Evolutionary conservation across 495 filamentous ascomycete genomes (phyloP), one percentile per base, ranked within the genome.

Genomic region (Penicillium subrubescens): DNA sequence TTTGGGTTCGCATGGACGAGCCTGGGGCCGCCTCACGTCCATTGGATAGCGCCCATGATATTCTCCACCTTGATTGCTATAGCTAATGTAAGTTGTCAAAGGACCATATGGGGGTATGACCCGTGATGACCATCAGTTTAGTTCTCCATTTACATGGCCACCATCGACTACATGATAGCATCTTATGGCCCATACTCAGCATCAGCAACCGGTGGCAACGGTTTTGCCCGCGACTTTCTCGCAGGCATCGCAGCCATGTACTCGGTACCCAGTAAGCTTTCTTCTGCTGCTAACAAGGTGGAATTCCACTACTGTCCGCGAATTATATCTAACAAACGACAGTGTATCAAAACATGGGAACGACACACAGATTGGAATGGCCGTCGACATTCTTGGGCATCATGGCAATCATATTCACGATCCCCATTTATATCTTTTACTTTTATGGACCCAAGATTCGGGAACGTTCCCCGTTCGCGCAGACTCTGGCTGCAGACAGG

Each of bases 121-220:
- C n/a, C n/a, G n/a, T n/a, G n/a, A n/a, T n/a, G n/a, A n/a, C n/a
- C n/a, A n/a, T n/a, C n/a, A n/a, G n/a, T n/a, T n/a, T n/a, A 73
- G 73, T 90, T 89, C 64, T 78, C 83, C 48, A 90, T 91, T 62
- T 90, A 91, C 74, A 92, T 92, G 89, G 89, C 89, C 2, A 92
- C 91, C 0, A 89, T 93, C 60, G 91, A 94, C 68, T 94, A 94
- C 75, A 93, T 93, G 91, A 87, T 93, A 11, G 88, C 86, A 57
- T 81, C 89, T 1, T 93, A 94, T 70, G 91, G 91, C 0, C 89
- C 88, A 2, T 93, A 91, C 71, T 84, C 90, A 11, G 89, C 91
- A 10, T 92, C 90, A 0, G 91, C 91, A 0, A 93, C 91, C 2
- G 91, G 91, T 34, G 88, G 88, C 0, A 91, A 91, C 64, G 88